These are phyloP conservation scores for Linnemannia hyalina DNA, from an alignment of 192 early-diverging fungal genomes.

Conservation along the genomic window DNA sequence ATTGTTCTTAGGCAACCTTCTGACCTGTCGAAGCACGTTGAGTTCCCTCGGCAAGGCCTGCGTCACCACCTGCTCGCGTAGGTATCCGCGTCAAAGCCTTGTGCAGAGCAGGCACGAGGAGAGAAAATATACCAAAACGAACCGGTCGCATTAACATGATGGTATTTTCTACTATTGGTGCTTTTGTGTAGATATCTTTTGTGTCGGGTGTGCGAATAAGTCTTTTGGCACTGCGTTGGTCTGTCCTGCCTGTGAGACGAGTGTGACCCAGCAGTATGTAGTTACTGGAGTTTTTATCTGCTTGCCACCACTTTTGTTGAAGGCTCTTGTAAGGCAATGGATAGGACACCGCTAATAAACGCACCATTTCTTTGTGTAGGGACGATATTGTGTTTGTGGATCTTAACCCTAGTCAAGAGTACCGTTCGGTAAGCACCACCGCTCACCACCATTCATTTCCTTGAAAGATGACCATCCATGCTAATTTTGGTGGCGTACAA, in stretches of 20 bases:
- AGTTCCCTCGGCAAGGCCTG: conserved; percentile 58
- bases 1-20: conserved; percentile 24
- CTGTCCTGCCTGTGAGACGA: conserved; percentile 76
- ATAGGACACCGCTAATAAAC: background rate
- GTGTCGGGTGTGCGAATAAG: conserved; percentile 68
- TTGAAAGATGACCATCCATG: background rate
- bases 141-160: too few relatives aligned
- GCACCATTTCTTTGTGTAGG: conserved; percentile 23
- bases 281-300: background rate
- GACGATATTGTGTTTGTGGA: conserved; percentile 70
- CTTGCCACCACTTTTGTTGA: background rate
- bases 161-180: background rate
- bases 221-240: conserved; percentile 62
- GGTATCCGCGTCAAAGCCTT: background rate
- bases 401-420: conserved; percentile 72
- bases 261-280: conserved; percentile 63
- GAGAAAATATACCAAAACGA: background rate
- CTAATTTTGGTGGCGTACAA: background rate
- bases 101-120: background rate
- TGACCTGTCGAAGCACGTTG: conserved; percentile 22
- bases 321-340: background rate
- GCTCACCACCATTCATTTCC: background rate
- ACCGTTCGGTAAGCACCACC: conserved; percentile 64
- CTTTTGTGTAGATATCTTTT: conserved; percentile 73
- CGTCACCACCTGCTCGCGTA: conserved; percentile 79